Percentiles rank a stretch among this genome's conserved stretches.
These are phyloP conservation scores for Ascochyta viciae-villosae DNA, from an alignment of 2,329 filamentous ascomycete species.

Conservation along the genomic window DNA sequence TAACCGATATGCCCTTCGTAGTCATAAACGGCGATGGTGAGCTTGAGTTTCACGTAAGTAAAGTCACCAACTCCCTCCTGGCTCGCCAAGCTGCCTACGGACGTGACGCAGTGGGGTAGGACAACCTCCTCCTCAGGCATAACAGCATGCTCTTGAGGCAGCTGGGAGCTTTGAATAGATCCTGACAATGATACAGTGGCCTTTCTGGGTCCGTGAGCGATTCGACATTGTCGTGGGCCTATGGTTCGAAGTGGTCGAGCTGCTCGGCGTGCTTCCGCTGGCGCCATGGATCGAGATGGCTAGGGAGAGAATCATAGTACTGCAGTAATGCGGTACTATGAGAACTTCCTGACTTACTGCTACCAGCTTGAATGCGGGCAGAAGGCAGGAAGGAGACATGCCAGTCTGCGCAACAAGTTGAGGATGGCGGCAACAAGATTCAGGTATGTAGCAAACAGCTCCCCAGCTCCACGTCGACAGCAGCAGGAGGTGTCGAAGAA, in stretches of 20 bases:
- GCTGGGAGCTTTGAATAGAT: too few relatives aligned
- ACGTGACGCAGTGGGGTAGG: background rate
- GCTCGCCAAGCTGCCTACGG: background rate
- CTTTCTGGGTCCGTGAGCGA: background rate
- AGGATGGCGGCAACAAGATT: background rate
- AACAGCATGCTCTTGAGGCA: background rate
- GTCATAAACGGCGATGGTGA: background rate
- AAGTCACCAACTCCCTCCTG: background rate
- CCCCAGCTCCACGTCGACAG: background rate
- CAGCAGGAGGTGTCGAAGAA: background rate
- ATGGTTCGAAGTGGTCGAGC: background rate
- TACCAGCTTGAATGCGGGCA: background rate
- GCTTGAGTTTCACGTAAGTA: background rate
- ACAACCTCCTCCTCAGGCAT: background rate
- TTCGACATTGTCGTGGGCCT: background rate
- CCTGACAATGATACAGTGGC: background rate
- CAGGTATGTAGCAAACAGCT: background rate
- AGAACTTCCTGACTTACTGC: background rate
- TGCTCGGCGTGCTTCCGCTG: background rate
- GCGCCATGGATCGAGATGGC: background rate
- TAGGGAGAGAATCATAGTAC: background rate
- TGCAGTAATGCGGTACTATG: background rate
- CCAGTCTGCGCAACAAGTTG: background rate
- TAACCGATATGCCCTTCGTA: background rate
- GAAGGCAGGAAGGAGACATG: background rate